Evolutionary conservation across 2,329 filamentous ascomycete genomes (phyloP).

Genomic region (Xylariales sp.): DNA sequence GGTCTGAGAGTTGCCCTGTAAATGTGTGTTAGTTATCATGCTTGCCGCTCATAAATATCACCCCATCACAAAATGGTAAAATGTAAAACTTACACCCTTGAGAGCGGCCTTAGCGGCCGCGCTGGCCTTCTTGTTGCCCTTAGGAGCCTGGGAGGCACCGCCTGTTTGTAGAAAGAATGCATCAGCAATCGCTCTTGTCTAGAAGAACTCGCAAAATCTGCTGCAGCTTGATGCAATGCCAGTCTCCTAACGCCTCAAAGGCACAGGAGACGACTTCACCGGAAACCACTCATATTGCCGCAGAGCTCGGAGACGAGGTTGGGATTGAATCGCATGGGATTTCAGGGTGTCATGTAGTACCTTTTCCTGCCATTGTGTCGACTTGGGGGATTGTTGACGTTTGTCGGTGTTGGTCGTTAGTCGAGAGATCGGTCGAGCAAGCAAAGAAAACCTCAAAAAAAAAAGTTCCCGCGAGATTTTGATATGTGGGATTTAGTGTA

Average conservation of each 20-base stretch:
- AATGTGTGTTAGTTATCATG: not conserved
- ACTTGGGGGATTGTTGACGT: conserved; percentile 14
- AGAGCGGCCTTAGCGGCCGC: conserved; percentile 94
- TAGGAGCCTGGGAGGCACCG: conserved; percentile 48
- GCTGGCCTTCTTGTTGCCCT: conserved; percentile 80
- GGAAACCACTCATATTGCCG: conserved; percentile 8
- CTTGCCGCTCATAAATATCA: no score
- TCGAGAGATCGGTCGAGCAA: no score
- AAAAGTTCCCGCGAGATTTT: no score
- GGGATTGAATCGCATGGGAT: no score
- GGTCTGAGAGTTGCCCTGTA: conserved; percentile 64
- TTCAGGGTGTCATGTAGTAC: conserved; percentile 30
- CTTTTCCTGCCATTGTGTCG: conserved; percentile 39
- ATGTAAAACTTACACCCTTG: conserved; percentile 93
- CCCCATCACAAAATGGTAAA: no score
- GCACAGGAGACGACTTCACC: conserved; percentile 6
- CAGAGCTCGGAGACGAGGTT: no score
- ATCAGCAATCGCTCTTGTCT: conserved; percentile 65
- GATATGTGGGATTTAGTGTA: no score
- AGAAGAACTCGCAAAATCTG: conserved; percentile 72
- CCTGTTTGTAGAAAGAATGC: conserved; percentile 52
- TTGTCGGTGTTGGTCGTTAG: no score
- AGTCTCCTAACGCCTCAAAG: conserved; percentile 10
- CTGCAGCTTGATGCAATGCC: conserved; percentile 61
- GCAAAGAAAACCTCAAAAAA: no score